Evolutionary conservation across 225 moss, liverwort and hornwort species (phyloP), one percentile per base, ranked within the genome.

Genomic region (Straminergon stramineum): DNA sequence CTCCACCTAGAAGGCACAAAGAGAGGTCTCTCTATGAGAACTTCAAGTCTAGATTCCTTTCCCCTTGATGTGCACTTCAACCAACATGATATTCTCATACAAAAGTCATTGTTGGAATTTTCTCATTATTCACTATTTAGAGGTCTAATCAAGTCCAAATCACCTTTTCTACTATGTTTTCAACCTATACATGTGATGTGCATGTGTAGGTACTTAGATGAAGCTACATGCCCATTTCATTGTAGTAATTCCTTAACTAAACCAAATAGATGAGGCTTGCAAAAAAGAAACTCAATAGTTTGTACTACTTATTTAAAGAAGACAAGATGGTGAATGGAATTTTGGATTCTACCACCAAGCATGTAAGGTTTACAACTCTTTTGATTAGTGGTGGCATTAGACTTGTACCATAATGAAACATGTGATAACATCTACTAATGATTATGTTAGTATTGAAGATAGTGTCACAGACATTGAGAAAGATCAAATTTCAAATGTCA

Each of bases 1-100:
- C 12, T 69, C 12, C 3, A 69, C 21, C 22, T 37, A 0, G 2
- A 0, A 4, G 5, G n/a, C 0, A 0, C 22, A 21, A 35, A 21
- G 22, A 71, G 14, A 71, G 4, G 0, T 24, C 3, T 41, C 13
- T 71, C 37, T 41, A 7, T 3, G 26, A 41, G 8, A 71, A 5
- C 5, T 41, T 14, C 3, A 41, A 71, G 24, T 41, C 41, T 41
- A 41, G 3, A 5, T 24, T 27, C 41, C 5, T 43, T 43, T 27
- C 5, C 9, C 20, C 2, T 73, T 73, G 5, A 73, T 73, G 16
- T 27, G 3, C 43, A 16, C 43, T 43, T 27, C 16, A 43, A 43
- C 16, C 5, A 27, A 43, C 9, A 41, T 41, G 26, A 15, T 1
- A 2, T 23, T 43, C 1, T 9, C 0, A 27, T 27, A 43, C 4